These are phyloP conservation scores for Trichoderma brevicompactum DNA, from an alignment of 2,329 filamentous ascomycete genomes.

Conservation along the genomic window DNA sequence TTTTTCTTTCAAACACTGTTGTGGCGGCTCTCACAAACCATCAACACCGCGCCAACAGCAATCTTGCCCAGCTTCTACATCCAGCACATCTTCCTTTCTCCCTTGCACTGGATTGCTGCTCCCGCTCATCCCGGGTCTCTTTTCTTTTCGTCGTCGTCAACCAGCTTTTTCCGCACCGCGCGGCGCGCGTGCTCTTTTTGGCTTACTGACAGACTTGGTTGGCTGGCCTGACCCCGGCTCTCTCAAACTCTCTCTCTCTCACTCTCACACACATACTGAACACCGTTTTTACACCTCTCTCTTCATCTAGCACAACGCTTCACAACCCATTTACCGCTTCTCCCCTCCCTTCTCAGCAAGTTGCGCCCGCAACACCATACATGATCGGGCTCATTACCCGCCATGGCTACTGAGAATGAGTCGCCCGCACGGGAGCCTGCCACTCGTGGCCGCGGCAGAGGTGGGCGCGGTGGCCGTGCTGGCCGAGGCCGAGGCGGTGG, in stretches of 20 bases:
- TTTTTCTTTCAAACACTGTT: conserved; percentile 30
- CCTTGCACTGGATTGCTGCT: neutral
- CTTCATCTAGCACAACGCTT: conserved; percentile 1
- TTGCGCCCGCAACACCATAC: conserved; percentile 32
- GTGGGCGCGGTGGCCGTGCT: conserved; percentile 40
- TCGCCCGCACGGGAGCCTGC: conserved; percentile 45
- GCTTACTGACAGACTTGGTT: conserved; percentile 28
- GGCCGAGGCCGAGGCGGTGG: conserved; percentile 33
- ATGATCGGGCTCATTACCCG: conserved; percentile 40
- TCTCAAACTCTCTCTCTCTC: neutral
- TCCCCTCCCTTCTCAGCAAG: neutral
- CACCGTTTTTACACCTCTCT: conserved; percentile 18
- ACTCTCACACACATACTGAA: neutral
- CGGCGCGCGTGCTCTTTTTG: conserved; percentile 27
- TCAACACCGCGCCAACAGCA: conserved; percentile 14
- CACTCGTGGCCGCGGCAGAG: conserved; percentile 44
- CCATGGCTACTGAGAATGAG: conserved; percentile 47
- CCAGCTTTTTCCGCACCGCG: conserved; percentile 14
- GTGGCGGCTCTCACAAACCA: conserved; percentile 26
- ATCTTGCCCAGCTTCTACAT: neutral
- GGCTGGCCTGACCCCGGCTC: conserved; percentile 29
- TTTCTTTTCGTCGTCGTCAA: conserved; percentile 16
- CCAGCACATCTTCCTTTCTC: neutral
- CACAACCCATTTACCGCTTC: neutral
- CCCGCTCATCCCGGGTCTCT: neutral